phyloP scores from a whole-genome alignment of 805 yeast genomes.

The Lipomyces starkeyi region DNA sequence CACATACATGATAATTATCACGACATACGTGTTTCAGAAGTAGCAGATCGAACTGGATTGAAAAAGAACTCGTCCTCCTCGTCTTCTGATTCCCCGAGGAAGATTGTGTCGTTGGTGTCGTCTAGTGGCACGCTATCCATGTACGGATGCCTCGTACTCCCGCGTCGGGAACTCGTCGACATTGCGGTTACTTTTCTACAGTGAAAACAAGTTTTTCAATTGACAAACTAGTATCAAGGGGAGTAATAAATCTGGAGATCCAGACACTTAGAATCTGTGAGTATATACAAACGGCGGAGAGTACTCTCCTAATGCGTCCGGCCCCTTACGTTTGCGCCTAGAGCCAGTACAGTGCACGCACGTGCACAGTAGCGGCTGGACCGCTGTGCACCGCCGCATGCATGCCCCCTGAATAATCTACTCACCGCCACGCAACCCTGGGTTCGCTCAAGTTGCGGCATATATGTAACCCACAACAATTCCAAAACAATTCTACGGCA shows the following conservation, averaged over 20 bases:
- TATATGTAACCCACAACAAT: background rate
- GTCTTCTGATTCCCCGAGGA: constrained; percentile 34
- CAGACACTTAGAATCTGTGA: background rate
- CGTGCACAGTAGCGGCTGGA: background rate
- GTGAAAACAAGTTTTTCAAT: background rate
- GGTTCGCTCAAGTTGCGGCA: background rate
- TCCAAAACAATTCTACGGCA: too few species aligned
- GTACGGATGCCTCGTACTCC: constrained; percentile 31
- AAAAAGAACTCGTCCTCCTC: constrained; percentile 36
- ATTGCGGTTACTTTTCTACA: background rate
- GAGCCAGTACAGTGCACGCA: too few species aligned
- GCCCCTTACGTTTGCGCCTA: background rate
- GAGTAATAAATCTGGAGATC: background rate
- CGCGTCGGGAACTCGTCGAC: constrained; percentile 6
- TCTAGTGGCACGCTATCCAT: constrained; percentile 33
- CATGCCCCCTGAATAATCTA: background rate
- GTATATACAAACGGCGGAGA: background rate
- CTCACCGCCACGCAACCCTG: too few species aligned
- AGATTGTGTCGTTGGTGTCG: constrained; percentile 36
- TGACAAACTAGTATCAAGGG: background rate
- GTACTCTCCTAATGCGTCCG: background rate
- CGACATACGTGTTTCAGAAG: background rate
- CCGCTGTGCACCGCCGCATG: background rate
- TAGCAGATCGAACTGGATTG: constrained; percentile 10
- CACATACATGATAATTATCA: background rate